Evolutionary conservation across 306 rosid species (phyloP).

Genomic region (Quercus berberidifolia): DNA sequence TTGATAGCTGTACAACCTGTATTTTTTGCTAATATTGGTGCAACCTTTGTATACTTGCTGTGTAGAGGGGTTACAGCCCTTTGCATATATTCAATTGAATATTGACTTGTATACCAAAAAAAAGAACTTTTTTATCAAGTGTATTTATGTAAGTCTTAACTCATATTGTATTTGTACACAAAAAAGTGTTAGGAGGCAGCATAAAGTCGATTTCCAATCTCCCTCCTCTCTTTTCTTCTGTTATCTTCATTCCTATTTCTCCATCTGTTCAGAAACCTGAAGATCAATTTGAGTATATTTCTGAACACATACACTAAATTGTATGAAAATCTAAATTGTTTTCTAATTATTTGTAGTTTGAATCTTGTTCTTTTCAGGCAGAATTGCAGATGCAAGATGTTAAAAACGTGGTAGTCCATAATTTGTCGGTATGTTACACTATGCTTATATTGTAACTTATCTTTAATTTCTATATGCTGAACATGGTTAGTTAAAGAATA

Average conservation of each 20-base stretch:
- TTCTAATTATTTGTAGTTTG: not conserved
- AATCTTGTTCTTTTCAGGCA: conserved; percentile 52
- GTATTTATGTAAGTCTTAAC: not conserved
- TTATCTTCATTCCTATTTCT: not conserved
- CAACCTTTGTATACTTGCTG: too few relatives aligned
- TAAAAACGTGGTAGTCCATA: conserved; percentile 76
- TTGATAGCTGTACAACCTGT: too few relatives aligned
- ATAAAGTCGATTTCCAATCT: not conserved
- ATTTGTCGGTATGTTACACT: conserved; percentile 69
- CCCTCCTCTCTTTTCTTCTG: not conserved
- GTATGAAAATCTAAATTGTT: not conserved
- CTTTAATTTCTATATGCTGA: not conserved
- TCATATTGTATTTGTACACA: not conserved
- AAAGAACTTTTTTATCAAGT: too few relatives aligned
- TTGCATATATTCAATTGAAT: too few relatives aligned
- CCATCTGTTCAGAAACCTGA: not conserved
- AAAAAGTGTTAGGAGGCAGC: not conserved
- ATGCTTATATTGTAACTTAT: not conserved
- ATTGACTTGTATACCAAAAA: too few relatives aligned
- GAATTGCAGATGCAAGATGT: conserved; percentile 93
- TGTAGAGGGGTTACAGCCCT: too few relatives aligned
- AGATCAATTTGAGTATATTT: not conserved
- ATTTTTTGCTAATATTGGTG: too few relatives aligned
- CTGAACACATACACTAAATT: not conserved
- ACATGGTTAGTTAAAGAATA: not conserved